Evolutionary conservation across 441 rosid genomes (phyloP).

Genomic region (Adansonia grandidieri): DNA sequence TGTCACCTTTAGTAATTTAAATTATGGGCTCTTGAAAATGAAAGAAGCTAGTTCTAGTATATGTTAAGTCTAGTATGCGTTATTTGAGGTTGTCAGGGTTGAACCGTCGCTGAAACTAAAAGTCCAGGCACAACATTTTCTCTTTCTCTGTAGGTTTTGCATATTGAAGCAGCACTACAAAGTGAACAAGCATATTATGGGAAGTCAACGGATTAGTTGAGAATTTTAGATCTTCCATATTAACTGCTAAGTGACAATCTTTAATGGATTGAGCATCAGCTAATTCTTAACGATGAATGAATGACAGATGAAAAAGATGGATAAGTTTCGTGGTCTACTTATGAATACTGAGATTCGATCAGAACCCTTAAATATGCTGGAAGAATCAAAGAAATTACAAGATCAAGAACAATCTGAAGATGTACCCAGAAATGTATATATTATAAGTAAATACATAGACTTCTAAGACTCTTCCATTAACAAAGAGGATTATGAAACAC

Average conservation of each 20-base stretch:
- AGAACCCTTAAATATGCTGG: background rate
- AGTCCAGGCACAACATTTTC: background rate
- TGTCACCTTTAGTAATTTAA: background rate
- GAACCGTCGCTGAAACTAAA: background rate
- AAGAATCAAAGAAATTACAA: background rate
- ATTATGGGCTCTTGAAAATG: background rate
- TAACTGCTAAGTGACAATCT: background rate
- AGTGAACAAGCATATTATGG: background rate
- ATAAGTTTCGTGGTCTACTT: background rate
- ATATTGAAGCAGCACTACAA: background rate
- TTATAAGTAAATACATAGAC: conserved; percentile 21
- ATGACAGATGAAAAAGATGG: no score
- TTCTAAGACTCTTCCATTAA: conserved; percentile 32
- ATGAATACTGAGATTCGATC: background rate
- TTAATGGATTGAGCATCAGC: background rate
- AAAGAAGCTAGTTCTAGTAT: no score
- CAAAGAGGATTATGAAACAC: conserved; percentile 21
- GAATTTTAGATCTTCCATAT: background rate
- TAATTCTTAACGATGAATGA: background rate
- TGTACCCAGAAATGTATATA: background rate
- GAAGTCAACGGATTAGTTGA: background rate
- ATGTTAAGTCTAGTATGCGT: no score
- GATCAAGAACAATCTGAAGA: background rate
- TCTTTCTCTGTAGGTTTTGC: background rate
- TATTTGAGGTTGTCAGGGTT: no score